Conservation (phyloP, 192 early-diverging fungal genomes). For the Lobosporangium transversale region DNA sequence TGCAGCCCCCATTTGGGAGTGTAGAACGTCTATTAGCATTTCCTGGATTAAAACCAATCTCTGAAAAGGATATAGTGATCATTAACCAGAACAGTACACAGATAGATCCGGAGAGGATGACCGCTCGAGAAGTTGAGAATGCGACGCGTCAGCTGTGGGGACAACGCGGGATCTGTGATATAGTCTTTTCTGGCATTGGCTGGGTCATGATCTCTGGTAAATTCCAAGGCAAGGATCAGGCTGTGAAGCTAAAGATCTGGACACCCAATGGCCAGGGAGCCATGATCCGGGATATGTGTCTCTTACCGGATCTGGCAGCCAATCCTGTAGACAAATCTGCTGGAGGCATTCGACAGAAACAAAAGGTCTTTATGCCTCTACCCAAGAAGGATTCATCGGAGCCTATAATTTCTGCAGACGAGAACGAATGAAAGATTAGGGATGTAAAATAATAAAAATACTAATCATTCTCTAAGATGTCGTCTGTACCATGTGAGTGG, state of each 20-base stretch:
- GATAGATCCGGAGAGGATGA: slow-evolving; percentile 8
- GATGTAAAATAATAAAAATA: not conserved
- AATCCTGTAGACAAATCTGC: slow-evolving; percentile 40
- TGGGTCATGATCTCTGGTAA: slow-evolving; percentile 53
- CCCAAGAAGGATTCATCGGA: no score
- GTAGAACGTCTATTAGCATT: slow-evolving; percentile 30
- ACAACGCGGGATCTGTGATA: slow-evolving; percentile 41
- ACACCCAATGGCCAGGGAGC: slow-evolving; percentile 38
- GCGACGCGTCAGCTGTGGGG: slow-evolving; percentile 13
- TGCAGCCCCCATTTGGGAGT: slow-evolving; percentile 47
- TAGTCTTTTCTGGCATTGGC: slow-evolving; percentile 47
- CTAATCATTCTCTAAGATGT: no score
- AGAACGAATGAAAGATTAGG: not conserved
- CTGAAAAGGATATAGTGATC: slow-evolving; percentile 14
- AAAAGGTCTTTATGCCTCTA: slow-evolving; percentile 25
- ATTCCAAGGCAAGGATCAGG: slow-evolving; percentile 21
- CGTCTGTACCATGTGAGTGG: no score
- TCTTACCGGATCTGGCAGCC: slow-evolving; percentile 38
- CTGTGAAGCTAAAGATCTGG: slow-evolving; percentile 31
- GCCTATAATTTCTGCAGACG: no score
- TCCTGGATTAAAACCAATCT: slow-evolving; percentile 19
- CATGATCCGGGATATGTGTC: slow-evolving; percentile 12
- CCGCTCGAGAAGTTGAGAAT: slow-evolving; percentile 8
- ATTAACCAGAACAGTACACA: slow-evolving; percentile 6
- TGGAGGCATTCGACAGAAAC: slow-evolving; percentile 39